A percentile compares a stretch with the other conserved stretches of the same genome.
Evolutionary conservation across 208 protist genomes (phyloP).

Genomic region (Acanthamoeba healyi): DNA sequence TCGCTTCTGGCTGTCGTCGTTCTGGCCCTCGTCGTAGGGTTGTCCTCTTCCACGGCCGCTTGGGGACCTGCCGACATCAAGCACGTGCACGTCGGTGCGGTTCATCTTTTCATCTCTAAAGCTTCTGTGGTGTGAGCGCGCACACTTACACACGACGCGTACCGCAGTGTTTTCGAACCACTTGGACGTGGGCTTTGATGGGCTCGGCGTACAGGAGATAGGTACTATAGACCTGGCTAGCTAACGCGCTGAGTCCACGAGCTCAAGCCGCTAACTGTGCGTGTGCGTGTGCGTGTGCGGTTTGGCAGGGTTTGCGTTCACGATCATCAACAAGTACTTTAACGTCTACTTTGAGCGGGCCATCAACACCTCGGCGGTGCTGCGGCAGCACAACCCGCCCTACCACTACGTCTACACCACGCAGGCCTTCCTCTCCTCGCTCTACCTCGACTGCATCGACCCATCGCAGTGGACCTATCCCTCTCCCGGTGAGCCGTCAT

Average conservation of each 20-base stretch:
- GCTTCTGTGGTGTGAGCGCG: no score
- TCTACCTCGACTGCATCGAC: conserved; percentile 59
- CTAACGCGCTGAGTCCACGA: neutral
- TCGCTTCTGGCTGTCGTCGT: no score
- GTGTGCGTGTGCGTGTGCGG: no score
- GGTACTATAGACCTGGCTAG: neutral
- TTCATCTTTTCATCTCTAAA: no score
- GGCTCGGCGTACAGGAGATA: neutral
- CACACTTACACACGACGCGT: no score
- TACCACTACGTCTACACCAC: conserved; percentile 23
- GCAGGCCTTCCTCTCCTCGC: conserved; percentile 11
- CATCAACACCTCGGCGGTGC: conserved; percentile 8
- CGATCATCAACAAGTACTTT: conserved; percentile 63
- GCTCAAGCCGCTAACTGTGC: no score
- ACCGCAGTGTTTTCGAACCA: conserved; percentile 66
- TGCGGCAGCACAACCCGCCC: neutral
- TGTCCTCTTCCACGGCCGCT: no score
- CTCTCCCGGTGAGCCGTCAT: neutral
- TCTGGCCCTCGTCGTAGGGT: no score
- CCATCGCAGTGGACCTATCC: neutral
- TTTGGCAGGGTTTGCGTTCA: conserved; percentile 35
- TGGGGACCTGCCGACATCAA: no score
- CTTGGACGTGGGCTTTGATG: conserved; percentile 54
- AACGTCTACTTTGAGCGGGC: conserved; percentile 22
- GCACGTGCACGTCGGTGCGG: no score